Base-by-base conservation (phyloP, 345 rosid genomes). In the Triadica sebifera region DNA sequence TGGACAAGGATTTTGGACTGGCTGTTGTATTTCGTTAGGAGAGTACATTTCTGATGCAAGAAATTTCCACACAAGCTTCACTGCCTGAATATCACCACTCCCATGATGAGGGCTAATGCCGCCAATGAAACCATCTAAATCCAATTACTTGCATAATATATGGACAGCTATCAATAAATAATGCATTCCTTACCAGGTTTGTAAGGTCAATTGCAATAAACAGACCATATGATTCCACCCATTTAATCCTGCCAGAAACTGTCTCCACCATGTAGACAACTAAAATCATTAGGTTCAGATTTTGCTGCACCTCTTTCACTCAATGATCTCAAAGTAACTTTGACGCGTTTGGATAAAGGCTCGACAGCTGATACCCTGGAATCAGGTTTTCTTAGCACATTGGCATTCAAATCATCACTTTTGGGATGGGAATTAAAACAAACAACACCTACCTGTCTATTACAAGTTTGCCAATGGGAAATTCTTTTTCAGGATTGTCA, bases 381-480 rank as follows among this genome's bases (percentile, higher is more conserved):
- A 34, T 70, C 56, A 56, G 73, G 59, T 59, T 69, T 63, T 60
- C 52, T 85, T 67, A 86, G 85, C 56, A 58, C 71, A 51, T 5
- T 0, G 38, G 52, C 5, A 43, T 13, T 20, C 46, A 63, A 25
- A 72, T 73, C 50, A 67, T 13, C 55, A 65, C 60, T 56, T 55
- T 67, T 38, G 43, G 19, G 10, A 71, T 47, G 47, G 19, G 65
- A 17, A 37, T 70, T 67, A 66, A 55, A 74, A 55, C 56, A 43
- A 72, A 61, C 71, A 61, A 67, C 25, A 74, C 47, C 61, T 81
- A 93, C 99, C 93, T 87, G 79, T 98, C 99, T 78, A 62, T 52
- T 39, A 93, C 93, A 65, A 90, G 98, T 84, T 91, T 93, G 61
- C 99, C 96, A 59, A 93, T 79, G 39, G 98, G 96, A 73, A 95